These are phyloP conservation scores for Cruciata laevipes DNA, from an alignment of 257 asterid species.

Conservation along the genomic window DNA sequence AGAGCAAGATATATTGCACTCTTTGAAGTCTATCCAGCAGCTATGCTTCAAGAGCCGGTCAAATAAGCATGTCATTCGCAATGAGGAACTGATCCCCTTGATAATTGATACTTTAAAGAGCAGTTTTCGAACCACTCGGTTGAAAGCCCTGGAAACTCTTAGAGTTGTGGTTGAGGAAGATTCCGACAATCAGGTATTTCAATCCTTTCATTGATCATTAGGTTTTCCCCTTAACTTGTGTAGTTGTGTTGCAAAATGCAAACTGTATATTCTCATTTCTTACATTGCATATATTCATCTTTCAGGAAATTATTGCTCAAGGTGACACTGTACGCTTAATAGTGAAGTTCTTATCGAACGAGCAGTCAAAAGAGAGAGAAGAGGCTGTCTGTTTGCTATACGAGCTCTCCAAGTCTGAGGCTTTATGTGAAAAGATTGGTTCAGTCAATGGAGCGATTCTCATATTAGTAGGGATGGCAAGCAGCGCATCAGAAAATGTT, in stretches of 20 bases:
- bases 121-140: slow-evolving; percentile 60
- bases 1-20: slow-evolving; percentile 56
- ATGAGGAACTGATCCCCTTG: slow-evolving; percentile 75
- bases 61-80: slow-evolving; percentile 58
- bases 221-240: neutral
- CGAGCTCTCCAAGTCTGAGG: slow-evolving; percentile 80
- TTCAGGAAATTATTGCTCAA: slow-evolving; percentile 87
- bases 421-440: slow-evolving; percentile 76
- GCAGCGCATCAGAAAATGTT: slow-evolving; percentile 81
- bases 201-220: slow-evolving; percentile 25
- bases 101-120: slow-evolving; percentile 64
- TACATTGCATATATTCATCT: slow-evolving; percentile 12
- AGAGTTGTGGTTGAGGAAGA: slow-evolving; percentile 76
- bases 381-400: slow-evolving; percentile 77
- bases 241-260: slow-evolving; percentile 9
- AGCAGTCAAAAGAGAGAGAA: slow-evolving; percentile 81
- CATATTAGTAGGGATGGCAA: slow-evolving; percentile 80
- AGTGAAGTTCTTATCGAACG: slow-evolving; percentile 68
- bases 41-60: slow-evolving; percentile 56
- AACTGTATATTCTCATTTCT: slow-evolving; percentile 9
- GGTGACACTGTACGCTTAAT: slow-evolving; percentile 84
- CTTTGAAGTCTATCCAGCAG: slow-evolving; percentile 59
- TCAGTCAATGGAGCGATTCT: slow-evolving; percentile 81
- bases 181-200: slow-evolving; percentile 80
- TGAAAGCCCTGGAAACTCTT: slow-evolving; percentile 80